Evolutionary conservation across 805 yeast species (phyloP).

Genomic region (Ogataea dorogensis): DNA sequence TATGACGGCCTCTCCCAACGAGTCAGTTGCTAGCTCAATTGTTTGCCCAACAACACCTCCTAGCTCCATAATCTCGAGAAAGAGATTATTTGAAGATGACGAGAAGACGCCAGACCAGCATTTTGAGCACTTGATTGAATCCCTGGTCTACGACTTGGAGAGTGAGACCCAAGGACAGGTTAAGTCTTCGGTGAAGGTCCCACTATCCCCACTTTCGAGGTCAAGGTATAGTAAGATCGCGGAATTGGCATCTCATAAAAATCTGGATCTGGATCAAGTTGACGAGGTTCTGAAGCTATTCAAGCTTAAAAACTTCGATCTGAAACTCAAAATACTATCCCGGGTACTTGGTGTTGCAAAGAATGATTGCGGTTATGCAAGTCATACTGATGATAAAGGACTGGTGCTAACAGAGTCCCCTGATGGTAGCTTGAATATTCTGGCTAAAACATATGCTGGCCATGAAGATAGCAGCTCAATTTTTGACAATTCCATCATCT

Average conservation of each 20-base stretch:
- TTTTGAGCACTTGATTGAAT: conserved; percentile 1
- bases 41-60: conserved; percentile 7
- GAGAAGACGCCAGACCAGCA: background rate
- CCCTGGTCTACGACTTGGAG: conserved; percentile 6
- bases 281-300: conserved; percentile 24
- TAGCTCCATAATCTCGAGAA: conserved; percentile 2
- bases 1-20: conserved; percentile 2
- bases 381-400: conserved; percentile 22
- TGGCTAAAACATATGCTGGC: conserved; percentile 32
- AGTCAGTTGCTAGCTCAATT: conserved; percentile 1
- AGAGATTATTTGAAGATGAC: conserved; percentile 6
- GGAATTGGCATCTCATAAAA: conserved; percentile 17
- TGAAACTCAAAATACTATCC: conserved; percentile 24
- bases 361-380: background rate
- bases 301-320: conserved; percentile 23
- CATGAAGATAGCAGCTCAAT: conserved; percentile 19
- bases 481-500: conserved; percentile 23
- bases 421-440: conserved; percentile 16
- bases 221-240: conserved; percentile 16
- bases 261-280: conserved; percentile 19
- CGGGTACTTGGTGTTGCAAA: conserved; percentile 19
- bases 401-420: conserved; percentile 21
- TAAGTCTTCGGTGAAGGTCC: conserved; percentile 20
- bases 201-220: conserved; percentile 15
- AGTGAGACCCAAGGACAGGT: conserved; percentile 8